A percentile compares a stretch with the other conserved stretches of the same genome.
Conservation (phyloP, 371 early-diverging fungal species). For the Lichtheimia corymbifera region DNA sequence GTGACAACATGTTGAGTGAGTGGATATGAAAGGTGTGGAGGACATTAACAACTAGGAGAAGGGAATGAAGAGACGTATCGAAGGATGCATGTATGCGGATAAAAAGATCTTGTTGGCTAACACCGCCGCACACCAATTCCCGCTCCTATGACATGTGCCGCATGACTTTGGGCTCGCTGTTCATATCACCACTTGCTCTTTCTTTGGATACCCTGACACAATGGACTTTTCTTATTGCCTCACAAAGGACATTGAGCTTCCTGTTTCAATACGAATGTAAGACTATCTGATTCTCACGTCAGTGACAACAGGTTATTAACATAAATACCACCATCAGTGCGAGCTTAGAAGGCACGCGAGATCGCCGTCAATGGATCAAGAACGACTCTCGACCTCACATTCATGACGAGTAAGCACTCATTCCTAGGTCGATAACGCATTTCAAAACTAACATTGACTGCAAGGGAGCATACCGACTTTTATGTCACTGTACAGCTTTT, state of each 20-base stretch:
- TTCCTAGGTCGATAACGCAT: neutral
- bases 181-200: neutral
- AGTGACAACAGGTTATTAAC: neutral
- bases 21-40: too few species aligned
- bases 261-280: constrained; percentile 62
- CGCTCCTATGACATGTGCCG: too few species aligned
- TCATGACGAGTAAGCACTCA: constrained; percentile 2
- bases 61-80: too few species aligned
- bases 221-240: constrained; percentile 67
- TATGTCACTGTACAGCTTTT: constrained; percentile 76
- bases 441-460: neutral
- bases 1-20: too few species aligned
- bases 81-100: too few species aligned
- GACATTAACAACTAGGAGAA: too few species aligned
- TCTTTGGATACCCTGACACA: neutral
- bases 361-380: constrained; percentile 15
- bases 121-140: too few species aligned
- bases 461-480: constrained; percentile 58
- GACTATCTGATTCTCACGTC: neutral
- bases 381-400: neutral
- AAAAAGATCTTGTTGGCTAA: too few species aligned
- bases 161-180: too few species aligned
- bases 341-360: constrained; percentile 31
- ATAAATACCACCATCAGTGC: constrained; percentile 14
- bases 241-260: constrained; percentile 57